Evolutionary conservation across 306 rosid genomes (phyloP).

Genomic region (Vicia faba): DNA sequence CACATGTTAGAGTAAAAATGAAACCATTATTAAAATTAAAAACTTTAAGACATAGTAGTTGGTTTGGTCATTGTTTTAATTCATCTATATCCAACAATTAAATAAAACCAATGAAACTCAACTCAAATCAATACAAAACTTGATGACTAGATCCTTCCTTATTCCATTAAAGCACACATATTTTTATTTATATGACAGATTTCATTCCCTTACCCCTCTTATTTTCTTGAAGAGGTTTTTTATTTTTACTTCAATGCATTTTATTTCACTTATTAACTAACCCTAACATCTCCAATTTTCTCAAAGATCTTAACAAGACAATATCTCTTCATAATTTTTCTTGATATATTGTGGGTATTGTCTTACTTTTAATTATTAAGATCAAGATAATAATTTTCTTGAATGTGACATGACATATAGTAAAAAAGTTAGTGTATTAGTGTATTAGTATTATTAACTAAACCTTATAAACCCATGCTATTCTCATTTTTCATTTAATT

Average conservation of each 20-base stretch:
- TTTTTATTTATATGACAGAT: not conserved
- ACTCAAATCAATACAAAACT: not conserved
- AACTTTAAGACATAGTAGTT: not conserved
- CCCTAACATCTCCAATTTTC: not conserved
- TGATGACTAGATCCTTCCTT: not conserved
- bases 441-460: not conserved
- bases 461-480: not conserved
- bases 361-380: not conserved
- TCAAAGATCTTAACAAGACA: not conserved
- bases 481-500: not conserved
- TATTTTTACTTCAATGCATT: not conserved
- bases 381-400: too few species aligned
- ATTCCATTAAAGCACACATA: not conserved
- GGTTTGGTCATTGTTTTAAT: not conserved
- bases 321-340: not conserved
- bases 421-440: constrained; percentile 1
- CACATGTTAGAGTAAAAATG: not conserved
- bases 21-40: not conserved
- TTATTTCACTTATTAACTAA: not conserved
- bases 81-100: not conserved
- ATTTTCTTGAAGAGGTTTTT: not conserved
- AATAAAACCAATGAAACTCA: not conserved
- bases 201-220: not conserved
- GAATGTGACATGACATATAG: not conserved
- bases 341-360: not conserved